Evolutionary conservation across 2,329 filamentous ascomycete species (phyloP), one percentile per base, ranked within the genome.

Genomic region (Hypoxylon sp.): DNA sequence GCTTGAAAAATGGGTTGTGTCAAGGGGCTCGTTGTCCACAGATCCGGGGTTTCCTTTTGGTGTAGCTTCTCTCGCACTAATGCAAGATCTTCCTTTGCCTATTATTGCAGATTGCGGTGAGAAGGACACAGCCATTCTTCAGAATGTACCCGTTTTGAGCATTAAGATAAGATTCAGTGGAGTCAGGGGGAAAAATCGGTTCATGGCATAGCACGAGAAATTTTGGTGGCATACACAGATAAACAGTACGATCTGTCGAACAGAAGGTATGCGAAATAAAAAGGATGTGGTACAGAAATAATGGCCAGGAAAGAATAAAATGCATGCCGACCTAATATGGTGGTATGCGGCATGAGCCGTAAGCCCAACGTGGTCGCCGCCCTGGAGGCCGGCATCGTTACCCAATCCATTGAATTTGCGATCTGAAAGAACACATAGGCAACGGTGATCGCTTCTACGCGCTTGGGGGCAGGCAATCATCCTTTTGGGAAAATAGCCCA

Each of bases 321-420:
- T 56, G 54, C 55, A 66, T 66, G 36, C 59, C 51, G 51, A 55
- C 60, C 55, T 56, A 48, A 64, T 49, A 49, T 28, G 51, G 57
- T 48, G 16, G 24, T 44, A 61, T 57, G 64, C 64, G 26, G 60
- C 48, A 48, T 61, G 51, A 50, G 61, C 33, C 32, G 48, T 64
- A 57, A 67, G 61, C 64, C 60, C 44, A 61, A 64, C 56, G 20
- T 51, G 49, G 56, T 30, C 42, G 46, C 49, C 18, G 44, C 38
- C 16, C 26, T 57, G 51, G 48, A 61, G 52, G 52, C 36, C 56
- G 24, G 46, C 45, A 44, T 50, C 38, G 16, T 55, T n/a, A 42
- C 33, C 42, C 33, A 58, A 67, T 40, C 30, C 22, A 52, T 26
- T 32, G 48, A 48, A 42, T 45, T 56, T 26, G 22, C 14, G 14